Base-by-base conservation (phyloP, 345 rosid species). In the Nasturtium officinale region DNA sequence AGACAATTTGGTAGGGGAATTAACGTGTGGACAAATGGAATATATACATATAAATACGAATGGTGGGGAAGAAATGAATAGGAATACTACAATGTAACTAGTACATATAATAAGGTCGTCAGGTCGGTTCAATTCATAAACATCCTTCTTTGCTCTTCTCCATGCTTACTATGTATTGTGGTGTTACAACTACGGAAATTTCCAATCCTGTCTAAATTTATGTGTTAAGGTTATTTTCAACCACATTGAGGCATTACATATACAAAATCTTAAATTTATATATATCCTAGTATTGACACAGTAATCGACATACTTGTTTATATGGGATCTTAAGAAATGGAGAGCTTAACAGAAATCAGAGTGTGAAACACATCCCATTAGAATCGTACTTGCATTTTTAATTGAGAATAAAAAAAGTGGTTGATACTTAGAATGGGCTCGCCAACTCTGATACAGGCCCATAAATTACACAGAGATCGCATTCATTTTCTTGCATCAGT, bases 21-120 rank as follows among this genome's bases (percentile, higher is more conserved):
- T 57, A 42, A 47, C 45, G 7, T 10, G 35, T 20, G 12, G 46
- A 43, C 33, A 69, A 47, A 69, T 30, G 56, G 74, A 58, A 69
- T 13, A 51, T 50, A 33, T n/a, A n/a, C n/a, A n/a, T n/a, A n/a
- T n/a, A n/a, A 20, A 17, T 42, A 68, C 18, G 20, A 56, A 28
- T 42, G 53, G 43, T 11, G 43, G 63, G 72, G 30, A 37, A 37
- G 37, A 33, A 8, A 33, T 15, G 15, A 9, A 50, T 10, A 50
- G 7, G 25, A 18, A 4, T 58, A 11, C 43, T 23, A 25, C 30
- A 18, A 33, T 32, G 43, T 57, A 32, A 25, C 33, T 33, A 2
- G 38, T 33, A 17, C 62, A 33, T 11, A 45, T 11, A 18, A 33
- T 35, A 17, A 58, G 28, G 28, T 33, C 5, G 45, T n/a, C n/a